phyloP scores from a whole-genome alignment of 2,329 filamentous ascomycete genomes.

The Colletotrichum horii region DNA sequence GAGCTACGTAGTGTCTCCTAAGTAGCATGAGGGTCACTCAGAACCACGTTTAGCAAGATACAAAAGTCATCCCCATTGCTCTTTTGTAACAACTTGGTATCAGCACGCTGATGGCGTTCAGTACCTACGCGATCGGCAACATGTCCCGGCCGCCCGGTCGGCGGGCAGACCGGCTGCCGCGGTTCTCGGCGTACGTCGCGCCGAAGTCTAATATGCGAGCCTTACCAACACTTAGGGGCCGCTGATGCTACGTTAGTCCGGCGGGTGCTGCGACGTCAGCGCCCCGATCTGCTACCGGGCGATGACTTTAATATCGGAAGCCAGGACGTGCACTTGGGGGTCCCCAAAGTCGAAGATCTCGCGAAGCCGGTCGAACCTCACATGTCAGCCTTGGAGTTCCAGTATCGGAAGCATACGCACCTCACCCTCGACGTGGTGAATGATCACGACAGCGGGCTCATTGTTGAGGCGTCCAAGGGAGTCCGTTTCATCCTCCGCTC shows the following conservation, averaged over 20 bases:
- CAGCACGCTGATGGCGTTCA: background rate
- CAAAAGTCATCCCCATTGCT: background rate
- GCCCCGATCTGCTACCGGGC: background rate
- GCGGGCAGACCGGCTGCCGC: background rate
- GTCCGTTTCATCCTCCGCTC: background rate
- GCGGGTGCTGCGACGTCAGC: background rate
- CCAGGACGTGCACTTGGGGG: background rate
- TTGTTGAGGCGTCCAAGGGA: background rate
- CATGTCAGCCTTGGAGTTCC: background rate
- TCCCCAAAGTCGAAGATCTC: background rate
- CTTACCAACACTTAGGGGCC: background rate
- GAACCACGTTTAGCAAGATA: background rate
- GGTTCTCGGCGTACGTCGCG: background rate
- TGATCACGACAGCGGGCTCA: background rate
- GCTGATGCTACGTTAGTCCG: background rate
- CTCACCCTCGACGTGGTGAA: background rate
- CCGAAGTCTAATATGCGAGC: background rate
- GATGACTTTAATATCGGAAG: background rate
- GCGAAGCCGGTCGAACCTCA: background rate
- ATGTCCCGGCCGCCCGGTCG: background rate
- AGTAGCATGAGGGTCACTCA: background rate
- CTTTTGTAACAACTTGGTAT: background rate
- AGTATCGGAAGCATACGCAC: background rate
- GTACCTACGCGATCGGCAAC: background rate
- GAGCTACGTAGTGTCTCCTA: background rate